These are phyloP conservation scores for Fusarium nurragi DNA, from an alignment of 2,329 filamentous ascomycete genomes.

Conservation along the genomic window DNA sequence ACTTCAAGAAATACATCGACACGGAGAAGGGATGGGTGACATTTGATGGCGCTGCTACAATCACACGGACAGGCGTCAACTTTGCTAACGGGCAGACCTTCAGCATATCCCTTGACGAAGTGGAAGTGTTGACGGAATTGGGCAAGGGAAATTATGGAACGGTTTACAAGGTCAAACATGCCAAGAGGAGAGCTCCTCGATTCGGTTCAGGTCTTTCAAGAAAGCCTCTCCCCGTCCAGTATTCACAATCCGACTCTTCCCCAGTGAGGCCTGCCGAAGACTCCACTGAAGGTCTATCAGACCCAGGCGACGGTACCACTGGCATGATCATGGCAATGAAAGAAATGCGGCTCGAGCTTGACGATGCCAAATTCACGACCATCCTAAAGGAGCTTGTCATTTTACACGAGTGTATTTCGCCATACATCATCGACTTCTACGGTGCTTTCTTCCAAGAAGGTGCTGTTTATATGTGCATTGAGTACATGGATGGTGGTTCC, in stretches of 20 bases:
- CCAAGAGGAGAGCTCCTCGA: slow-evolving; percentile 67
- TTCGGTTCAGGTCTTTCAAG: slow-evolving; percentile 68
- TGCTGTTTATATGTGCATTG: slow-evolving; percentile 98
- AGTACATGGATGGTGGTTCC: slow-evolving; percentile 98
- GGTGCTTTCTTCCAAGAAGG: slow-evolving; percentile 99
- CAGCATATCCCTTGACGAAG: slow-evolving; percentile 93
- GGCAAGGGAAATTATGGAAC: slow-evolving; percentile 99
- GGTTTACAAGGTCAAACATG: slow-evolving; percentile 94
- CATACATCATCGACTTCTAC: slow-evolving; percentile 98
- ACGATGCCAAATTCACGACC: slow-evolving; percentile 95
- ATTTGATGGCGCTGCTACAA: slow-evolving; percentile 91
- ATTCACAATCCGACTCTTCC: slow-evolving; percentile 50
- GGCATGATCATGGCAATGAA: slow-evolving; percentile 99
- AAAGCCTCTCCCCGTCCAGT: slow-evolving; percentile 54
- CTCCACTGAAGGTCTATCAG: slow-evolving; percentile 44
- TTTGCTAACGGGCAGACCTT: slow-evolving; percentile 92
- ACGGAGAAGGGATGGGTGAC: slow-evolving; percentile 89
- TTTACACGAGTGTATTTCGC: slow-evolving; percentile 91
- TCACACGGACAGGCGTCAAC: slow-evolving; percentile 89
- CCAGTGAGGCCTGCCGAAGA: slow-evolving; percentile 45
- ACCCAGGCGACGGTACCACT: slow-evolving; percentile 58
- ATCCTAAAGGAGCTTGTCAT: slow-evolving; percentile 99
- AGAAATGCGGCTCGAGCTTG: slow-evolving; percentile 92
- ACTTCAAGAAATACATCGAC: slow-evolving; percentile 84
- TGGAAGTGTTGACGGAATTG: slow-evolving; percentile 90